Conservation (phyloP, 805 yeast species). For the Candida maris region DNA sequence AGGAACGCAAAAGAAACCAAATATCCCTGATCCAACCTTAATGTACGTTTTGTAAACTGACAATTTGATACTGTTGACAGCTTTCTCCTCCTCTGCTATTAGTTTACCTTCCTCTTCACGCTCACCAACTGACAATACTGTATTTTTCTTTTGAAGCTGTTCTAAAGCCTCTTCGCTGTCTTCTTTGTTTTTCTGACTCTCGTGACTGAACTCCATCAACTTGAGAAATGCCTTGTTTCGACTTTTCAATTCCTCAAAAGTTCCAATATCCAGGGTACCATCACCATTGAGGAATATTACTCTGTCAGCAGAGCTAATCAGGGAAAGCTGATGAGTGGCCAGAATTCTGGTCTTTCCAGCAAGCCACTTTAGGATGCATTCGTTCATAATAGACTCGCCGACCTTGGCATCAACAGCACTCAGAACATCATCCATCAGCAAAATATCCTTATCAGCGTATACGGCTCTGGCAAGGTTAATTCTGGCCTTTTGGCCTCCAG, state of each 20-base stretch:
- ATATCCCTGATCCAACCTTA: constrained; percentile 57
- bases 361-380: constrained; percentile 60
- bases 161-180: constrained; percentile 21
- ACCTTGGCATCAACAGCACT: constrained; percentile 84
- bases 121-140: constrained; percentile 44
- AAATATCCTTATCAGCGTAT: constrained; percentile 62
- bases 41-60: constrained; percentile 50
- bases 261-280: constrained; percentile 57
- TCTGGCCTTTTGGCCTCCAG: constrained; percentile 91
- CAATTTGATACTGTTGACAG: constrained; percentile 37
- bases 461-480: constrained; percentile 74
- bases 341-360: constrained; percentile 59
- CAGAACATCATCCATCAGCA: constrained; percentile 69
- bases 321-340: constrained; percentile 79
- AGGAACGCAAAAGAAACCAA: constrained; percentile 29
- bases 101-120: constrained; percentile 27
- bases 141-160: constrained; percentile 8
- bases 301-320: constrained; percentile 64
- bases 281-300: constrained; percentile 65
- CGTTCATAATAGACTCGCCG: constrained; percentile 71
- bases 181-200: constrained; percentile 7
- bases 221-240: constrained; percentile 46
- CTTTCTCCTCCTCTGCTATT: constrained; percentile 30
- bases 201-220: constrained; percentile 41
- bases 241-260: constrained; percentile 47